phyloP scores from a whole-genome alignment of 2,329 filamentous ascomycete genomes.

The Aspergillus hiratsukae region DNA sequence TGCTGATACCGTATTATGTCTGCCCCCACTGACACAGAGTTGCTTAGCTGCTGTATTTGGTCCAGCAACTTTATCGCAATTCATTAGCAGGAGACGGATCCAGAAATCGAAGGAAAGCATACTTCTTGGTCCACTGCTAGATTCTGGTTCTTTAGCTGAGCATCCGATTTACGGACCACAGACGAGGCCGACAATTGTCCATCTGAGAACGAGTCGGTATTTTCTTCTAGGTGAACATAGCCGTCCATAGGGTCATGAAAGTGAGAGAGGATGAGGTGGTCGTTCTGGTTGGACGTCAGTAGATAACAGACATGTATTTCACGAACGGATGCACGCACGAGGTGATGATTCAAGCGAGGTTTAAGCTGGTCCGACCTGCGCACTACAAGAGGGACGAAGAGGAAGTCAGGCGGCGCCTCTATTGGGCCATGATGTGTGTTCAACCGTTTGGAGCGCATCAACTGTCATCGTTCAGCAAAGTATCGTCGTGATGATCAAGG shows the following conservation, averaged over 20 bases:
- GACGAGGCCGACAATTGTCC: constrained; percentile 34
- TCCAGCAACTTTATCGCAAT: constrained; percentile 43
- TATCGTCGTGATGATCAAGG: not conserved
- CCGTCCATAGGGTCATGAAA: constrained; percentile 70
- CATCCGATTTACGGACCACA: constrained; percentile 28
- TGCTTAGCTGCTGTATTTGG: constrained; percentile 55
- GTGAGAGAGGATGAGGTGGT: constrained; percentile 84
- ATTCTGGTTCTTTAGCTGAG: constrained; percentile 13
- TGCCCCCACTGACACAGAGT: constrained; percentile 61
- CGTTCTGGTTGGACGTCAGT: constrained; percentile 49
- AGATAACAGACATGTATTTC: not conserved
- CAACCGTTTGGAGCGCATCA: constrained; percentile 74
- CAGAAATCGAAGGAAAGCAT: not conserved
- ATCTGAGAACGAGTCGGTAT: constrained; percentile 36
- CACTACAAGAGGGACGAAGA: constrained; percentile 69
- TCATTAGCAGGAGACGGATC: constrained; percentile 2
- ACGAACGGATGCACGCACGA: constrained; percentile 28
- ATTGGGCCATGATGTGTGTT: constrained; percentile 72
- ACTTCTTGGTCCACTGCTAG: constrained; percentile 23
- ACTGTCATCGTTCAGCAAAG: constrained; percentile 44
- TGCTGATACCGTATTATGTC: constrained; percentile 81
- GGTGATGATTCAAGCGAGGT: constrained; percentile 36
- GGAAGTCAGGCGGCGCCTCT: constrained; percentile 68
- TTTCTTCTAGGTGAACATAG: constrained; percentile 69
- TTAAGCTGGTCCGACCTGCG: constrained; percentile 29